Evolutionary conservation across 2,329 filamentous ascomycete species (phyloP), one percentile per base, ranked within the genome.

Genomic region (Beauveria scarabaeidicola): DNA sequence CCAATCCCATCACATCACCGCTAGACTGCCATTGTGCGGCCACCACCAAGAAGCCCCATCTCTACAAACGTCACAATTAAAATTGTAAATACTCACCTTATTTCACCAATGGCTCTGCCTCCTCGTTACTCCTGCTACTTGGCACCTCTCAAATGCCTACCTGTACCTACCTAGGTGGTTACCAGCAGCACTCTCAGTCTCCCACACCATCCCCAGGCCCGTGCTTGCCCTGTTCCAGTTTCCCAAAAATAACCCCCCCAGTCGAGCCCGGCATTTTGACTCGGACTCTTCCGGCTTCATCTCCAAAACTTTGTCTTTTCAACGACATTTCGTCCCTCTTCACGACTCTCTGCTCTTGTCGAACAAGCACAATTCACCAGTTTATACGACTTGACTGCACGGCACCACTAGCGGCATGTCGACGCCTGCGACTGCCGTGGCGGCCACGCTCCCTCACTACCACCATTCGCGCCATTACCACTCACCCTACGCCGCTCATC

Each of bases 391-490:
- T 23, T 40, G 54, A 50, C 29, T 51, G 55, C 46, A 51, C 10
- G 36, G 27, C 46, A 43, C 36, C 46, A 32, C 55, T 50, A 40
- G 55, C 56, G 59, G 63, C 68, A 92, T 93, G 89, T 92, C 89
- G 79, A 91, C 89, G 67, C 89, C 89, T 66, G 90, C 88, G 63
- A 88, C 86, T 69, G 87, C 86, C 68, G 88, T 87, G 72, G 48
- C 50, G 29, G 86, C 86, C 69, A 88, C 86, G 66, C 79, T 90
- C 70, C 85, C 86, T 71, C 83, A 82, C 68, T 85, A 84, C 76
- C 84, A 84, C 76, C 85, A 84, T 69, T 77, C 81, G 67, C 85
- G 86, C 77, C 86, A 86, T 69, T 80, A 84, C 69, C 82, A 84
- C 68, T 70, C 80, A 51, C 79, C 77, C 62, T 74, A 78, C 64